These are phyloP conservation scores for Pythium guiyangense DNA, from an alignment of 352 stramenopile species.

Conservation along the genomic window DNA sequence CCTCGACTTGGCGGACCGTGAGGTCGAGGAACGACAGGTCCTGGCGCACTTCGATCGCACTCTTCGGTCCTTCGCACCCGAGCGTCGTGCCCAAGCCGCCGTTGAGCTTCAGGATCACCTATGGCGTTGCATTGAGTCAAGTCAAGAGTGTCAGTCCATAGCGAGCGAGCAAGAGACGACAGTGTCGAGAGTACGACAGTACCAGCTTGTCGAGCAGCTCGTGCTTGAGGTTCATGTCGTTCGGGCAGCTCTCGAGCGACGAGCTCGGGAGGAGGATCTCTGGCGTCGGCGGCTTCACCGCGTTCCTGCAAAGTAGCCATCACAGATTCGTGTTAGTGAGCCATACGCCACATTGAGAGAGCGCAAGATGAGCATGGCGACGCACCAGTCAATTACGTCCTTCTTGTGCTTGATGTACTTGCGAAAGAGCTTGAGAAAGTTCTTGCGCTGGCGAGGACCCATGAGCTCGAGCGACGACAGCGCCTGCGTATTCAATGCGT, in stretches of 20 bases:
- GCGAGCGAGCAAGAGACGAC: conserved; percentile 1
- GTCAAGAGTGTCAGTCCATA: neutral
- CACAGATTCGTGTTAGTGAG: neutral
- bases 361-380: neutral
- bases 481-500: conserved; percentile 24
- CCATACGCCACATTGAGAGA: conserved; percentile 3
- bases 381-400: conserved; percentile 75
- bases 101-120: conserved; percentile 98
- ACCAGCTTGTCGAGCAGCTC: conserved; percentile 95
- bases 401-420: conserved; percentile 87
- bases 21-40: conserved; percentile 97
- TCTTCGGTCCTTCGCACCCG: conserved; percentile 93
- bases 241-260: conserved; percentile 84
- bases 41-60: conserved; percentile 91
- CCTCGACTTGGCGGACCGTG: conserved; percentile 97
- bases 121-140: neutral
- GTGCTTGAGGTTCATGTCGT: conserved; percentile 91
- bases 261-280: conserved; percentile 69
- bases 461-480: conserved; percentile 79
- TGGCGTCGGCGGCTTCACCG: conserved; percentile 66
- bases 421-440: conserved; percentile 88
- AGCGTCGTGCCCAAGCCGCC: conserved; percentile 98
- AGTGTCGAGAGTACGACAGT: neutral
- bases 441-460: conserved; percentile 73
- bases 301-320: conserved; percentile 37